Conservation (phyloP, 495 filamentous ascomycete genomes). For the Aspergillus taichungensis region DNA sequence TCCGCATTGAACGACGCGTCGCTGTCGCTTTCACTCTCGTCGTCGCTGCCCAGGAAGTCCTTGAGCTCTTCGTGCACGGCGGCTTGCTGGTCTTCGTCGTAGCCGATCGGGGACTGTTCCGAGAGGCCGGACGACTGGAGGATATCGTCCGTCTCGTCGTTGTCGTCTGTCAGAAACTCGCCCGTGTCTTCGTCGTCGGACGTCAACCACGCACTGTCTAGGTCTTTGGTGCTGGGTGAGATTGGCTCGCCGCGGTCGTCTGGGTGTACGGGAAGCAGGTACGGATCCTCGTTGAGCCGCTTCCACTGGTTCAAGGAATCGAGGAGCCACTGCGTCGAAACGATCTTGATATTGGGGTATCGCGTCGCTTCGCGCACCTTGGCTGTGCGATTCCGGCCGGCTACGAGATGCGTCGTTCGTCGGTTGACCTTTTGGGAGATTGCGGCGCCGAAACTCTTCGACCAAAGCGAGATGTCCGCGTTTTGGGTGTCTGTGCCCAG, state of each 20-base stretch:
- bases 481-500: constrained; percentile 65
- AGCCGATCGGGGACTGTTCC: constrained; percentile 29
- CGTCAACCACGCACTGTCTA: constrained; percentile 32
- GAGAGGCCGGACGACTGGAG: constrained; percentile 24
- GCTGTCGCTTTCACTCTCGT: constrained; percentile 46
- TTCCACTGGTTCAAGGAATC: constrained; percentile 74
- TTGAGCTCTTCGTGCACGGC: constrained; percentile 62
- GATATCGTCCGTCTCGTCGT: constrained; percentile 38
- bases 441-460: constrained; percentile 72
- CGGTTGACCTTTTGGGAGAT: constrained; percentile 51
- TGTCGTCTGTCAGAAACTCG: constrained; percentile 29
- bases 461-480: constrained; percentile 77
- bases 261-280: constrained; percentile 56
- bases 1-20: constrained; percentile 24
- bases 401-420: constrained; percentile 60
- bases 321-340: constrained; percentile 80
- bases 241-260: constrained; percentile 44
- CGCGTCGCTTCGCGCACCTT: constrained; percentile 77
- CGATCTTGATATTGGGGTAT: constrained; percentile 72
- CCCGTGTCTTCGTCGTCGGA: constrained; percentile 37
- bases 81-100: constrained; percentile 38
- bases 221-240: constrained; percentile 24
- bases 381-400: constrained; percentile 70
- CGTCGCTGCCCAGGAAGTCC: constrained; percentile 65
- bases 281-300: constrained; percentile 63